Base-by-base conservation (phyloP, 208 protist species). In the Crithidia mellificae region DNA sequence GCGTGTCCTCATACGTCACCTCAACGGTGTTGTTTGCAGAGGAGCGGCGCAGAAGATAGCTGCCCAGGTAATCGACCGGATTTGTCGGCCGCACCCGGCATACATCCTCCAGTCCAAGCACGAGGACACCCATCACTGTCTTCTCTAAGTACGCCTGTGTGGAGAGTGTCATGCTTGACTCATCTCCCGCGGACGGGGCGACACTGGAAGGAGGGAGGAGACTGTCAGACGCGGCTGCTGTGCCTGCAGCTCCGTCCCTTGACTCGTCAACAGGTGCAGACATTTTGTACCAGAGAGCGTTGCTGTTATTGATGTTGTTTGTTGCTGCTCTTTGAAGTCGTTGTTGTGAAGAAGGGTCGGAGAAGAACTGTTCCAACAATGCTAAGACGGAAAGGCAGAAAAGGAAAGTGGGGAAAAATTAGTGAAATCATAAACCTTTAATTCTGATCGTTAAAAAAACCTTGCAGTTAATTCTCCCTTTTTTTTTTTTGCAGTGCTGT, bases 21-120 rank as follows among this genome's bases (percentile, higher is more conserved):
- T 93, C 88, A 14, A 88, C 83, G 3, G 74, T 72, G 46, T 83
- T 85, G 64, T 77, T 89, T 14, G 81, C 78, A 2, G 84, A 62
- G 0, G 93, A 93, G 47, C 90, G 72, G 0, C 88, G 91, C 8
- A 97, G 78, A 17, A 97, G 72, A 52, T 90, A 96, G 5, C 91
- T 72, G n/a, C 88, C 95, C 5, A 98, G 59, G 61, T 95, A 97
- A 56, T 98, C 91, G 25, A 98, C 84, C 19, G 95, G 94, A 63
- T 97, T 94, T 14, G 91, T 83, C 7, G 95, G 95, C n/a, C 93
- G 74, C 61, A 94, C 84, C 7, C 91, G 82, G 51, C 87, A 93
- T 19, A 98, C 58, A 38, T 92, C 87, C 68, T 92, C 81, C 17
- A 98, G 72, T 12, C 80, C 95, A 27, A 97, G 88, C 2, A 92